Evolutionary conservation across 1,284 basidiomycete species (phyloP), one percentile per base, ranked within the genome.

Genomic region (Mycosarcoma maydis): DNA sequence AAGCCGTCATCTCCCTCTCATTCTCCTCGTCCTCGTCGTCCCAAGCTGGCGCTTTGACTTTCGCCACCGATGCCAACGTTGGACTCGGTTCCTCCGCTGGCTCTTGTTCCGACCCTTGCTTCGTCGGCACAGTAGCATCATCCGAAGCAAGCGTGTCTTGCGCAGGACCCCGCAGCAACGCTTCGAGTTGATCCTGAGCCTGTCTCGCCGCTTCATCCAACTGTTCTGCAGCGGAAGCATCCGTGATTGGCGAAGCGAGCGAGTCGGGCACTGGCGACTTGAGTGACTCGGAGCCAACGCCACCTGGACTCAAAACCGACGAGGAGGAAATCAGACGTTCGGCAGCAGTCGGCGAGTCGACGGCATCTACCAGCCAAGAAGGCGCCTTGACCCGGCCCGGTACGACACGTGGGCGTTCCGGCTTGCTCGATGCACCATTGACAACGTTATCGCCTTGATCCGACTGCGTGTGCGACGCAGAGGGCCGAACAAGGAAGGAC

Each of bases 21-120:
- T 66, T 71, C 16, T 59, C 62, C 19, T 72, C 65, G n/a, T 73
- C 73, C 6, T 75, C 73, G 16, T 75, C 73, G 49, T 75, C 73
- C 73, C 73, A 75, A 6, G 70, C 71, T 2, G 73, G 73, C 19
- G 72, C 73, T 13, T 48, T 52, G 10, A 58, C 48, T 20, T 52
- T 43, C 4, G 44, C 45, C 22, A 24, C 20, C 9, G 40, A 33
- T 6, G 43, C 23, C 36, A 22, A 7, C 14, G 36, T 11, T 24
- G 44, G 30, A n/a, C 33, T 37, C 20, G 6, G 3, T 17, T 36
- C 40, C 13, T 45, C 40, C 34, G 16, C 19, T 33, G 32, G 23
- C 17, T 24, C 38, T 33, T 42, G n/a, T 13, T 29, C 13, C 27
- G 7, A 6, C 7, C 13, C 27, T 29, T 29, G 27, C 27, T 13